Evolutionary conservation across 2,329 filamentous ascomycete species (phyloP).

Genomic region (Rhynchosporium secalis): DNA sequence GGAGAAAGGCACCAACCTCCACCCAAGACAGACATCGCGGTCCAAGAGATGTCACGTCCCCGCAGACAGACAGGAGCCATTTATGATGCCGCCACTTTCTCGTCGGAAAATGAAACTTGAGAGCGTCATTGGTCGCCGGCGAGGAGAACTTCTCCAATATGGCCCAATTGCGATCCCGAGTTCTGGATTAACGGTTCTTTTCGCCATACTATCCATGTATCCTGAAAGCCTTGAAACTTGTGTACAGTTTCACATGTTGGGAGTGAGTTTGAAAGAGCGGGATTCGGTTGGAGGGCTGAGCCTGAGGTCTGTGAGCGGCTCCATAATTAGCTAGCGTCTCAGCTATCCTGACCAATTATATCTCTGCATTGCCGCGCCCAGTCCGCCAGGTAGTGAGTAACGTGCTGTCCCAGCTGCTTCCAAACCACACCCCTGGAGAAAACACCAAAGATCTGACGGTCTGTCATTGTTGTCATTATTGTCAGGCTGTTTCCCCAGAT

Average conservation of each 20-base stretch:
- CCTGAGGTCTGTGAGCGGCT: slow-evolving; percentile 5
- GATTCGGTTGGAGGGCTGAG: slow-evolving; percentile 2
- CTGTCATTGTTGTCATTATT: not conserved
- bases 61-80: not conserved
- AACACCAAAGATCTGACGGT: not conserved
- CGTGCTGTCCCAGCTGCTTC: no score
- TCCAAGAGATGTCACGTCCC: not conserved
- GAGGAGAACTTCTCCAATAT: slow-evolving; percentile 4
- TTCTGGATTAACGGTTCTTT: not conserved
- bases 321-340: not conserved
- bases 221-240: slow-evolving; percentile 21
- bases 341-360: not conserved
- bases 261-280: not conserved
- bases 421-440: not conserved
- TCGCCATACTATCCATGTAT: slow-evolving; percentile 7
- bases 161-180: slow-evolving; percentile 11
- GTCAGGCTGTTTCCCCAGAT: slow-evolving; percentile 13
- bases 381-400: not conserved
- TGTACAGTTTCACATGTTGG: slow-evolving; percentile 19
- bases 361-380: not conserved
- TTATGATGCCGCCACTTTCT: not conserved
- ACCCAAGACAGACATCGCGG: not conserved
- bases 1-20: slow-evolving; percentile 5
- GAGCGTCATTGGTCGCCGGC: not conserved
- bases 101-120: not conserved